A percentile compares a stretch with the other conserved stretches of the same genome.
Conservation (phyloP, 805 yeast species). For the Ogataea thermomethanolica region DNA sequence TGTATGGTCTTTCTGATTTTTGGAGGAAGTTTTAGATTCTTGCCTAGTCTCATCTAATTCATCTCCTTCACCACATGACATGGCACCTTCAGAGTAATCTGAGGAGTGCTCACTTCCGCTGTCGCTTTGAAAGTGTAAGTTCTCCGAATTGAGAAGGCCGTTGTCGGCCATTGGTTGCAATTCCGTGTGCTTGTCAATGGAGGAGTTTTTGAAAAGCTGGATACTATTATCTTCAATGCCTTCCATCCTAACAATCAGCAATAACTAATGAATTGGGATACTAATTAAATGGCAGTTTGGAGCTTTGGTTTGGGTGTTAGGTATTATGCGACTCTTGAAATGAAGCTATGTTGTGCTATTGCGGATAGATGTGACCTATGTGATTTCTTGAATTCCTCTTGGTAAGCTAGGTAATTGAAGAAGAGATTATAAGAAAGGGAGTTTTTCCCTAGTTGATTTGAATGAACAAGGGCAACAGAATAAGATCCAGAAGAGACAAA, state of each 20-base stretch:
- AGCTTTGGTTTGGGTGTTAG: neutral
- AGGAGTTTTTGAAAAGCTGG: slow-evolving; percentile 14
- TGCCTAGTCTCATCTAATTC: slow-evolving; percentile 1
- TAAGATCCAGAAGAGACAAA: slow-evolving; percentile 2
- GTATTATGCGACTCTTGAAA: neutral
- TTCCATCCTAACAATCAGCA: slow-evolving; percentile 13
- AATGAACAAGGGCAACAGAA: too few species aligned
- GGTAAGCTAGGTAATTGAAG: neutral
- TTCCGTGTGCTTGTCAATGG: slow-evolving; percentile 15
- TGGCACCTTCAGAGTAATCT: slow-evolving; percentile 19
- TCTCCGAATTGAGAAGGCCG: slow-evolving; percentile 12
- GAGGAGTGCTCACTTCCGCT: slow-evolving; percentile 19
- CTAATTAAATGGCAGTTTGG: neutral
- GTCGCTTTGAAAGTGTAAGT: slow-evolving; percentile 15
- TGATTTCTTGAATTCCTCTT: too few species aligned
- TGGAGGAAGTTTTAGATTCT: neutral
- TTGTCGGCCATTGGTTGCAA: slow-evolving; percentile 14
- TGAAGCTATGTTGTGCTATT: too few species aligned
- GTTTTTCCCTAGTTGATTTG: too few species aligned
- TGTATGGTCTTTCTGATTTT: too few species aligned
- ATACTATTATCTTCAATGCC: slow-evolving; percentile 20
- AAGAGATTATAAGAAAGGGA: neutral
- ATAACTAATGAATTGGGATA: neutral
- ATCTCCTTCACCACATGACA: slow-evolving; percentile 16
- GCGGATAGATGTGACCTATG: too few species aligned